Conservation (phyloP, 116 monocot genomes). For the Iris pallida region DNA sequence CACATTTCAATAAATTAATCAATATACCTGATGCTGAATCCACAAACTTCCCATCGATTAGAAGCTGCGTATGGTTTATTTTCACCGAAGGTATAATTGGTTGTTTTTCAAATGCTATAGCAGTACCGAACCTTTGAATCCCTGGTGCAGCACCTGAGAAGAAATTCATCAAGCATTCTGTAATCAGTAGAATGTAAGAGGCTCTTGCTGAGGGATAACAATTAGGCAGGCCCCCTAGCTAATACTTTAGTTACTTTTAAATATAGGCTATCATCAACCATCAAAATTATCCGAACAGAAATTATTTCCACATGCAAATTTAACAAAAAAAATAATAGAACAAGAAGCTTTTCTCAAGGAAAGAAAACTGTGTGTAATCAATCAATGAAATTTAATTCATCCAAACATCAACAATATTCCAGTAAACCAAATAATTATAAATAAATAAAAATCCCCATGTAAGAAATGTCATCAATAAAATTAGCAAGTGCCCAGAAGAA, state of each 20-base stretch:
- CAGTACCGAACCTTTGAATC: conserved; percentile 34
- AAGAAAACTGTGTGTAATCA: not conserved
- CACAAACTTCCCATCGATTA: conserved; percentile 58
- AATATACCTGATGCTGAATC: conserved; percentile 55
- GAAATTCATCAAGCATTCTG: too few species aligned
- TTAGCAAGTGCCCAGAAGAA: not conserved
- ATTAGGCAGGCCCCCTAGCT: not conserved
- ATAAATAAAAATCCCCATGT: not conserved
- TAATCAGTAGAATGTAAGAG: too few species aligned
- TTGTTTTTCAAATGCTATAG: conserved; percentile 45
- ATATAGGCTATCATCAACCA: not conserved
- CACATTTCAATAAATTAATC: not conserved
- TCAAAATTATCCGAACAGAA: not conserved
- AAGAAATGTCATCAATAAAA: not conserved
- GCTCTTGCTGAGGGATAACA: not conserved
- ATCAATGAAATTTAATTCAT: not conserved
- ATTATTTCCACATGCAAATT: not conserved
- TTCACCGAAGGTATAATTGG: conserved; percentile 70
- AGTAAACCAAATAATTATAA: not conserved
- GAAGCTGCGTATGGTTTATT: conserved; percentile 47
- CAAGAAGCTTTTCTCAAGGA: not conserved
- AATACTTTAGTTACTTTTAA: not conserved
- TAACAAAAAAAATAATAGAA: not conserved
- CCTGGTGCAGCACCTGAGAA: conserved; percentile 1
- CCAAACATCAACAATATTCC: not conserved